Base-by-base conservation (phyloP, 805 yeast species). In the Saturnispora mendoncae region DNA sequence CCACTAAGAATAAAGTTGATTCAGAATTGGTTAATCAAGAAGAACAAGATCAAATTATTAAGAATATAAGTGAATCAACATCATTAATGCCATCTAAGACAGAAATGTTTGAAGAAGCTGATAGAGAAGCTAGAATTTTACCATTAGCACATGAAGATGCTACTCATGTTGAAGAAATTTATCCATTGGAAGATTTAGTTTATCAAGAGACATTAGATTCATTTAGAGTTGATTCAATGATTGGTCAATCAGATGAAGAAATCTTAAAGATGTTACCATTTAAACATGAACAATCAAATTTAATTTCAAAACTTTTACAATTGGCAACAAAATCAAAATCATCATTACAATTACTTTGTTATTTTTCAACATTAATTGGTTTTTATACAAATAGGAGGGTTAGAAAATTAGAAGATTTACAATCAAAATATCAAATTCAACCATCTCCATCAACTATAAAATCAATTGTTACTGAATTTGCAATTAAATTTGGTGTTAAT, bases 1-100 rank as follows among this genome's bases (percentile, higher is more conserved):
- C 78, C 53, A 92, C 80, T 54, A 77, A 82, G 60, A 92, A 92
- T 64, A 72, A 83, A 53, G 79, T 92, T 55, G 97, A 92, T 58
- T 73, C 95, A 2, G 94, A 77, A 39, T 75, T 78, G 60, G 72
- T 92, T 50, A 27, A 33, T 19, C 82, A 74, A 42, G 54, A 51
- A 33, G 67, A 78, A 39, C 92, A 90, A 57, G 60, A 76, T 45
- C 92, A 84, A 52, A 88, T 90, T 53, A 77, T 87, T 41, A 95
- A 84, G 51, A 71, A 79, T 28, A 87, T 92, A 47, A 74, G 74
- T 56, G 68, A 71, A 26, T 71, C 79, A 34, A 86, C 96, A 2
- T 69, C 68, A 27, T 75, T 71, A 45, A 69, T 90, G 51, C 97
- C 97, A 36, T 65, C 87, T 2, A 73, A 75, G 54, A 72, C 70